Base-by-base conservation (phyloP, 768 basidiomycete genomes). In the Atractiella rhizophila region DNA sequence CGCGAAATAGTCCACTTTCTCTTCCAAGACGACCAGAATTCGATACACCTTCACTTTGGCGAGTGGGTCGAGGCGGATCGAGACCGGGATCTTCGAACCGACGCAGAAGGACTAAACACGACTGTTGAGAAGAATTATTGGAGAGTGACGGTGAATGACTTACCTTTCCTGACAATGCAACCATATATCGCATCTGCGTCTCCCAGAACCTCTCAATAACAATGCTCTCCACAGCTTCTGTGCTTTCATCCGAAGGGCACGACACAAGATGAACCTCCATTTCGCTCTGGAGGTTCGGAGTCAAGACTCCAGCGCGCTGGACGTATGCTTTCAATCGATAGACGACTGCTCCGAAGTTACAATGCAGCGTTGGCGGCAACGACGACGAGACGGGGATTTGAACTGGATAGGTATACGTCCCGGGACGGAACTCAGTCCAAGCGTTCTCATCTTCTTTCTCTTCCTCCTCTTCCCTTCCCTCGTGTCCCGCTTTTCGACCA, bases 381-480 rank as follows among this genome's bases (percentile, higher is more conserved):
- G 69, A 66, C 5, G 70, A 64, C 0, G 88, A 81, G 41, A 98
- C 73, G 15, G 73, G 65, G 57, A 94, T 85, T 12, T 78, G 78
- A 52, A 98, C 77, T 3, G 88, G 88, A 59, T 82, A 96, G 15
- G 76, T 81, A 56, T 96, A 94, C 5, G 72, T 76, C 16, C 85
- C 85, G 79, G 50, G 43, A 39, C 46, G 44, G 44, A 48, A 88
- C 57, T 86, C 75, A 54, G 75, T 74, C 81, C 82, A 94, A 4
- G 59, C 48, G 16, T 56, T 54, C 23, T 54, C 57, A 4, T 50
- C 56, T n/a, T 50, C 56, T 9, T 57, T 54, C 13, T 47, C 51
- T 19, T 56, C 56, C 27, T 48, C 52, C 13, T 50, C 55, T 4
- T 49, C 52, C 18, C 53, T 45, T 4, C 53, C 48, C 13, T 35